phyloP scores from a whole-genome alignment of 2,329 filamentous ascomycete species.

The Sarocladium oryzae region DNA sequence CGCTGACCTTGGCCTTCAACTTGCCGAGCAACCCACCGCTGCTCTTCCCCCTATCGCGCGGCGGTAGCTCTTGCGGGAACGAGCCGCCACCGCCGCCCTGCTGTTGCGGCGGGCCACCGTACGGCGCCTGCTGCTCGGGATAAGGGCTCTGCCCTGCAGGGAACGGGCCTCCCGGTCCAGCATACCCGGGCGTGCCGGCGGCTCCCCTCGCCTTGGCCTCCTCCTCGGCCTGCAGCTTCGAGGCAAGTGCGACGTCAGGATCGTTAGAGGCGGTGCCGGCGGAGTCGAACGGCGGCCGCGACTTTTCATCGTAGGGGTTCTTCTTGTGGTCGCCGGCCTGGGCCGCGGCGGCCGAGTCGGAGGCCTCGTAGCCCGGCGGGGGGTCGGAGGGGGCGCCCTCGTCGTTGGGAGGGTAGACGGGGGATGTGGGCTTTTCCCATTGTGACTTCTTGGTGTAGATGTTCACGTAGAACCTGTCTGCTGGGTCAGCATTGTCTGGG shows the following conservation, averaged over 20 bases:
- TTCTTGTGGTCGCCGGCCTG: constrained; percentile 50
- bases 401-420: constrained; percentile 47
- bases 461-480: constrained; percentile 88
- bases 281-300: constrained; percentile 25
- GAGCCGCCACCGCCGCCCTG: background rate
- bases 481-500: too few relatives aligned
- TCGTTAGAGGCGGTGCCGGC: constrained; percentile 32
- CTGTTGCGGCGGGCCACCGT: constrained; percentile 20
- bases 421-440: constrained; percentile 77
- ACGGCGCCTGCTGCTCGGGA: constrained; percentile 16
- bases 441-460: constrained; percentile 80
- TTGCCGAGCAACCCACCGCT: constrained; percentile 42
- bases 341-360: constrained; percentile 24
- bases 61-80: constrained; percentile 35
- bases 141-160: constrained; percentile 13
- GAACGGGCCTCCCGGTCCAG: constrained; percentile 21
- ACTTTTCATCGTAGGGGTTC: constrained; percentile 58
- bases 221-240: constrained; percentile 78
- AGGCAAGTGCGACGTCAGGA: constrained; percentile 68
- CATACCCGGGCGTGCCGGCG: constrained; percentile 36
- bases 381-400: constrained; percentile 45
- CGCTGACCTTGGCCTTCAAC: constrained; percentile 41
- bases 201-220: constrained; percentile 49
- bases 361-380: constrained; percentile 59
- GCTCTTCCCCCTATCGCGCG: constrained; percentile 31